A percentile compares a stretch with the other conserved stretches of the same genome.
These are phyloP conservation scores for Intubia oerlemansii DNA, from an alignment of 2,329 filamentous ascomycete species.

Conservation along the genomic window DNA sequence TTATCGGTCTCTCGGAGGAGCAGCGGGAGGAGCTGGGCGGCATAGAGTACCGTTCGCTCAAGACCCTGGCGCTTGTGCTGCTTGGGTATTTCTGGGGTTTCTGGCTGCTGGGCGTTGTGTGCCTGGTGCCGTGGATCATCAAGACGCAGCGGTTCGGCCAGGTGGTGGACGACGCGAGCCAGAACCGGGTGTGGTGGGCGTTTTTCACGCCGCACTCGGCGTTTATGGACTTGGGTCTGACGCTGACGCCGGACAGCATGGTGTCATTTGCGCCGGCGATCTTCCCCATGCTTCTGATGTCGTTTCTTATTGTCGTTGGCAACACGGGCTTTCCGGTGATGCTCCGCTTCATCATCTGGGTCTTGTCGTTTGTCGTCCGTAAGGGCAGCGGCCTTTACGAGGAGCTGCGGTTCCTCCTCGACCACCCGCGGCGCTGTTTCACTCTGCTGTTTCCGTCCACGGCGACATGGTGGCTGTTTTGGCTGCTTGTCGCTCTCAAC, in stretches of 20 bases:
- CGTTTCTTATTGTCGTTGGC: constrained; percentile 79
- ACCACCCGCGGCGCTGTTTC: constrained; percentile 90
- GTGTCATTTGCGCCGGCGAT: constrained; percentile 61
- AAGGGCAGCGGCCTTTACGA: constrained; percentile 57
- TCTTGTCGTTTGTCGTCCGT: constrained; percentile 44
- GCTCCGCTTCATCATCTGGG: constrained; percentile 85
- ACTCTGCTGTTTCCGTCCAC: constrained; percentile 78
- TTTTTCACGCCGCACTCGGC: constrained; percentile 74
- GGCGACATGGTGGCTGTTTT: constrained; percentile 92
- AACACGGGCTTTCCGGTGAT: constrained; percentile 93
- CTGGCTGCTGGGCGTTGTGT: constrained; percentile 52
- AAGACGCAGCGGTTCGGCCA: constrained; percentile 36
- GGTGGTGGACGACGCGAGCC: constrained; percentile 37
- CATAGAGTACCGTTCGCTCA: constrained; percentile 85
- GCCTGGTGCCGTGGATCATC: constrained; percentile 63
- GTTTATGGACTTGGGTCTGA: constrained; percentile 91
- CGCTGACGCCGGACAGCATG: constrained; percentile 87
- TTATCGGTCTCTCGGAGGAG: constrained; percentile 69
- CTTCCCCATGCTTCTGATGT: constrained; percentile 55
- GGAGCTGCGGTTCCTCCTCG: constrained; percentile 73
- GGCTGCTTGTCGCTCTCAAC: constrained; percentile 65
- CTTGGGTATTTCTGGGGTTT: constrained; percentile 68
- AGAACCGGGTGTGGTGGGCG: constrained; percentile 69
- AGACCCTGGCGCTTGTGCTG: constrained; percentile 62
- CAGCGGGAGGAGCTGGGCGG: constrained; percentile 89